Evolutionary conservation across 768 basidiomycete species (phyloP).

Genomic region (Lepiota subincarnata): DNA sequence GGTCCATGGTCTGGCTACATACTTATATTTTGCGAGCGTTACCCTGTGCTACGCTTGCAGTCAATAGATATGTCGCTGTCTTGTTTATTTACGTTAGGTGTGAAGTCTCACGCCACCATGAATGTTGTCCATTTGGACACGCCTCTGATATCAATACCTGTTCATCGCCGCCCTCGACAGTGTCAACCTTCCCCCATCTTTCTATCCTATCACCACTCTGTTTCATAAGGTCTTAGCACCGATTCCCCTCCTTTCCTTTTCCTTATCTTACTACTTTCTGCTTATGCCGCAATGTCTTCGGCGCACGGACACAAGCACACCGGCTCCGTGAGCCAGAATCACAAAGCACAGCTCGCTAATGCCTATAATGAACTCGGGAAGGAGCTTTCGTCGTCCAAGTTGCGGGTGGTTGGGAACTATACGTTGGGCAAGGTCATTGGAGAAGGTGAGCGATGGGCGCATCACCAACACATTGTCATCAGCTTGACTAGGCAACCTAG

Average conservation of each 20-base stretch:
- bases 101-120: constrained; percentile 9
- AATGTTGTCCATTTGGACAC: not conserved
- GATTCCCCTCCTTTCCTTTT: constrained; percentile 28
- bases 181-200: not conserved
- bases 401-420: constrained; percentile 92
- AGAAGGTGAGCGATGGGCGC: constrained; percentile 59
- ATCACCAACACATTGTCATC: not conserved
- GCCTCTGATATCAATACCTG: constrained; percentile 5
- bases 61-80: not conserved
- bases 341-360: constrained; percentile 85
- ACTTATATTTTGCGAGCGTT: no score
- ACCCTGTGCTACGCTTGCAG: not conserved
- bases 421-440: constrained; percentile 92
- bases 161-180: constrained; percentile 6
- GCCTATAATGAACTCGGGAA: constrained; percentile 98
- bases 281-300: constrained; percentile 45
- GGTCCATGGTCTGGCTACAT: not conserved
- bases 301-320: constrained; percentile 57
- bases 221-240: constrained; percentile 28
- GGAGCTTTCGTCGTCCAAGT: constrained; percentile 86
- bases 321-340: constrained; percentile 63
- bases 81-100: not conserved
- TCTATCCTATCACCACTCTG: constrained; percentile 4
- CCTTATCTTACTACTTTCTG: constrained; percentile 26
- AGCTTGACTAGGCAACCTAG: constrained; percentile 34